phyloP scores from a whole-genome alignment of 2,329 filamentous ascomycete species.

The Colletotrichum cuscutae region DNA sequence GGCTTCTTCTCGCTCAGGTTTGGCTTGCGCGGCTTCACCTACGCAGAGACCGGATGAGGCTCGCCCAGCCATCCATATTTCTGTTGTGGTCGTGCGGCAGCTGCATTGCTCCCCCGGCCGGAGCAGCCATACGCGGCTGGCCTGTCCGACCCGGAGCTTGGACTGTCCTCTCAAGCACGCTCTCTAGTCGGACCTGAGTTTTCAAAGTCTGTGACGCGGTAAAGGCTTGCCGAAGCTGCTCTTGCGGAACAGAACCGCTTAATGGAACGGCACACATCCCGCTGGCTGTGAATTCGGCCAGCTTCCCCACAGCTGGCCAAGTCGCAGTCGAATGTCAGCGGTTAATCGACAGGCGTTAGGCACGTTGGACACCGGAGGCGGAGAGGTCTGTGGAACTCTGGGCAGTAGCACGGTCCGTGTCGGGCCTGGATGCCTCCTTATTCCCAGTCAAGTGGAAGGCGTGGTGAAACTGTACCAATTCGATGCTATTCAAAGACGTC shows the following conservation, averaged over 20 bases:
- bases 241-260: neutral
- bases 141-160: neutral
- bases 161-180: neutral
- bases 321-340: neutral
- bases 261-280: neutral
- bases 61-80: neutral
- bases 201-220: neutral
- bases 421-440: conserved; percentile 1
- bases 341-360: neutral
- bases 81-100: conserved; percentile 1
- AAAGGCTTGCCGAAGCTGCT: neutral
- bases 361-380: neutral
- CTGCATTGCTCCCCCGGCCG: neutral
- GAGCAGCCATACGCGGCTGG: neutral
- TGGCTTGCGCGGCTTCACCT: conserved; percentile 37
- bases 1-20: conserved; percentile 39
- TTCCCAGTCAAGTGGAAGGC: conserved; percentile 2
- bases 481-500: neutral
- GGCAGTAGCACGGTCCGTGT: conserved; percentile 17
- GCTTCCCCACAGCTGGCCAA: neutral
- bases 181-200: neutral
- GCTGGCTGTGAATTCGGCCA: neutral
- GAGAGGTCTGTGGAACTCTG: conserved; percentile 23
- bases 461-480: neutral
- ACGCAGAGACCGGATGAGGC: conserved; percentile 10